Evolutionary conservation across 2,329 filamentous ascomycete species (phyloP).

Genomic region (Cercospora sojina): DNA sequence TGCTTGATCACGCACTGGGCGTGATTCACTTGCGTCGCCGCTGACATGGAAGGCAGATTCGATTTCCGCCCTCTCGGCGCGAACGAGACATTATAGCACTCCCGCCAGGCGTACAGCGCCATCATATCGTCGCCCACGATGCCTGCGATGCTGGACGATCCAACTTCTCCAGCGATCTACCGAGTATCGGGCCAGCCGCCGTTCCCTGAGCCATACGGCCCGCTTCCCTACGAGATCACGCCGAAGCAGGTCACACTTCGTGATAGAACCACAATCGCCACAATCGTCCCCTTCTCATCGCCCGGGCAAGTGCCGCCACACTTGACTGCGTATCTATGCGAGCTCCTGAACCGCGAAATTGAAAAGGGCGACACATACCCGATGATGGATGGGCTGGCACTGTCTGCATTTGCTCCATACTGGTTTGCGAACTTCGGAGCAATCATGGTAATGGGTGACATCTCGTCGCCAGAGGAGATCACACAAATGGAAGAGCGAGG

Average conservation of each 20-base stretch:
- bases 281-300: constrained; percentile 79
- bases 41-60: neutral
- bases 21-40: neutral
- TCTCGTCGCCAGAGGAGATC: constrained; percentile 59
- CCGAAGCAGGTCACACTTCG: constrained; percentile 78
- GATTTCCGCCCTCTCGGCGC: neutral
- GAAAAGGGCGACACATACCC: constrained; percentile 90
- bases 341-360: constrained; percentile 86
- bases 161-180: constrained; percentile 67
- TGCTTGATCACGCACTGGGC: neutral
- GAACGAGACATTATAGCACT: neutral
- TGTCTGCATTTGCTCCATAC: constrained; percentile 75
- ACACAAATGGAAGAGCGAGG: constrained; percentile 46
- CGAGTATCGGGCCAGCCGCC: constrained; percentile 66
- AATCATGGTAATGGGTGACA: constrained; percentile 79
- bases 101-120: neutral
- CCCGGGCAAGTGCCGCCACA: constrained; percentile 71
- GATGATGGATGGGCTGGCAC: constrained; percentile 72
- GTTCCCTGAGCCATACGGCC: constrained; percentile 61
- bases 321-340: constrained; percentile 73
- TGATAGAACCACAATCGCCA: constrained; percentile 80
- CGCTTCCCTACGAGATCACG: constrained; percentile 66
- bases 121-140: constrained; percentile 46
- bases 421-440: constrained; percentile 92
- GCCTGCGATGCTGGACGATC: constrained; percentile 78